Base-by-base conservation (phyloP, 768 basidiomycete genomes). In the Lyophyllum decastes region DNA sequence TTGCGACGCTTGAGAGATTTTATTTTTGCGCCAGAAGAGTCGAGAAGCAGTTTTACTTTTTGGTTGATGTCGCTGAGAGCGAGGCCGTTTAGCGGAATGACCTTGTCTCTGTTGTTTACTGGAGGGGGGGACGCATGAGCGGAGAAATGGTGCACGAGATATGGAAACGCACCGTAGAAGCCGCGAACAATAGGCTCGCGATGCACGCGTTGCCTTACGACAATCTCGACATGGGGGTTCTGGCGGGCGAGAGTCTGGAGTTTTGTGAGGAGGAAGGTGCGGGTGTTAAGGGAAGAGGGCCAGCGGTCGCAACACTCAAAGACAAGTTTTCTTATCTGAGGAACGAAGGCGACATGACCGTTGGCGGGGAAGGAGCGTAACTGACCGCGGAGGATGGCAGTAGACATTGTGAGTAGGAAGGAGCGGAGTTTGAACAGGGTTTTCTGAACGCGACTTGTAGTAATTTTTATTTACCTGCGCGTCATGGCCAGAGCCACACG, bases 21-120 rank as follows among this genome's bases (percentile, higher is more conserved):
- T 56, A 95, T 94, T 73, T 92, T 91, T 45, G 88, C 84, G 22
- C 94, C 94, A 6, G 92, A 94, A 33, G 94, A 85, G 71, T 94
- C 92, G 49, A 96, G 84, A 40, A 95, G 77, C 26, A 96, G 83
- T 61, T 90, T 79, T 54, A 94, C 83, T 73, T 95, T 96, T 69
- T 84, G 78, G 62, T 85, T 79, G 66, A 96, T 86, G 22, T 82
- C 86, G 47, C 80, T 86, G 57, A 88, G 86, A 66, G 92, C 84
- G 59, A 93, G 83, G 34, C 81, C 81, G 59, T 90, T 88, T 45
- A 95, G 78, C 49, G 89, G 82, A 48, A 96, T 82, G 69, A 94
- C 93, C 76, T 96, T 96, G 74, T 94, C 91, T 54, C 91, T 82
- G 71, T 86, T 82, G 72, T 94, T 95, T 65, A 85, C 94, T 96